A percentile compares a stretch with the other conserved stretches of the same genome.
phyloP scores from a whole-genome alignment of 2,329 filamentous ascomycete species.

The Colletotrichum phormii region DNA sequence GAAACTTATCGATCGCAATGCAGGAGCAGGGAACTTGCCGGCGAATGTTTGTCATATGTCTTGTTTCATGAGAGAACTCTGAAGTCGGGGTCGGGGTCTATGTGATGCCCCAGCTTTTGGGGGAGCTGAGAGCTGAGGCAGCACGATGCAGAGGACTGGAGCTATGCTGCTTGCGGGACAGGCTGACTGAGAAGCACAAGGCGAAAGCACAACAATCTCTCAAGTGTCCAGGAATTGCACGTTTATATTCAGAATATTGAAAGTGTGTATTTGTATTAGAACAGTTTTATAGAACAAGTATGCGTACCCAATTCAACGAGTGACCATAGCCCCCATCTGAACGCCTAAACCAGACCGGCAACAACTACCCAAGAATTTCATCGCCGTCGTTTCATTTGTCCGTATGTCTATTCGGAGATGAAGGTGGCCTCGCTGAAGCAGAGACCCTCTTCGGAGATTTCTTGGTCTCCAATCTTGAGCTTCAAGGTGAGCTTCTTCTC shows the following conservation, averaged over 20 bases:
- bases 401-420: conserved; percentile 71
- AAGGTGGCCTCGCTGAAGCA: conserved; percentile 96
- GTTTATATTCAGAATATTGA: not conserved
- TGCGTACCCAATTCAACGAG: conserved; percentile 32
- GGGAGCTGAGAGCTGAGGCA: not conserved
- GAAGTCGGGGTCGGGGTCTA: not conserved
- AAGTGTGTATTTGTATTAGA: conserved; percentile 34
- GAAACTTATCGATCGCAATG: not conserved
- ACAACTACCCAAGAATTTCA: conserved; percentile 25
- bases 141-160: not conserved
- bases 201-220: no score
- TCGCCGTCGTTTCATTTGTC: conserved; percentile 24
- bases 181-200: no score
- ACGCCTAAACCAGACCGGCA: conserved; percentile 34
- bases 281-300: conserved; percentile 31
- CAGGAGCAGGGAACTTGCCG: not conserved
- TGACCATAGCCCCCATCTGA: conserved; percentile 27
- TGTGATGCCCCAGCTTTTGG: not conserved
- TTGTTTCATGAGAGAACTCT: conserved; percentile 13
- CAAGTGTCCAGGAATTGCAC: no score
- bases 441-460: conserved; percentile 80
- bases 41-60: conserved; percentile 5
- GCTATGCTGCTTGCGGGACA: not conserved
- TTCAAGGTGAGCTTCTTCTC: conserved; percentile 77
- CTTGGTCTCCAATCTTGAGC: conserved; percentile 85